These are phyloP conservation scores for Suillus subalutaceus DNA, from an alignment of 768 basidiomycete species.

Conservation along the genomic window DNA sequence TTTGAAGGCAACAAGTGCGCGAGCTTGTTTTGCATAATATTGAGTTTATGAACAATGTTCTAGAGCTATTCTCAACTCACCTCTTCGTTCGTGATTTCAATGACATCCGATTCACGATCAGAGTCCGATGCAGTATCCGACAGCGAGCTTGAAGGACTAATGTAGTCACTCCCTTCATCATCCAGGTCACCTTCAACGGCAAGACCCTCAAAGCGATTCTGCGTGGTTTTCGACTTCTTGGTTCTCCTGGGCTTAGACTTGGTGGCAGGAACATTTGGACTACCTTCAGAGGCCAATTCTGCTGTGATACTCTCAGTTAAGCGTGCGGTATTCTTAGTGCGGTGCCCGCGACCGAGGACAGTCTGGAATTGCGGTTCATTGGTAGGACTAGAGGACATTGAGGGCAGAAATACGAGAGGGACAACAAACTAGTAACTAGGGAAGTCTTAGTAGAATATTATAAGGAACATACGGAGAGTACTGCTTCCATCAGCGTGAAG, in stretches of 20 bases:
- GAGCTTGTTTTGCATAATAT: not conserved
- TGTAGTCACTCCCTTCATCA: not conserved
- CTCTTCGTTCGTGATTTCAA: not conserved
- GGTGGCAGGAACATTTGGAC: not conserved
- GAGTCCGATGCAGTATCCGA: not conserved
- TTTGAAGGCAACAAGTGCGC: not conserved
- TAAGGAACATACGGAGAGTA: no score
- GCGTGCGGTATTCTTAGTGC: not conserved
- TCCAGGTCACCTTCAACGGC: not conserved
- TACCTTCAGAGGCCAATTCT: not conserved
- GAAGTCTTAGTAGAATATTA: not conserved
- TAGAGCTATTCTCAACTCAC: not conserved
- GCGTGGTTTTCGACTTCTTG: not conserved
- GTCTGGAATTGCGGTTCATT: not conserved
- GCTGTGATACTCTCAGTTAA: not conserved
- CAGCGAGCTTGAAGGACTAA: not conserved
- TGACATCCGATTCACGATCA: not conserved
- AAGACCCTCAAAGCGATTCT: not conserved
- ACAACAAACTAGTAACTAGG: not conserved
- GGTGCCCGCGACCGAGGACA: not conserved
- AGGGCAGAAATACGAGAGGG: not conserved
- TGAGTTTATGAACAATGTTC: not conserved
- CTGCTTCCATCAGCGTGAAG: no score
- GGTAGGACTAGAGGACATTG: not conserved
- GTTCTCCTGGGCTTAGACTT: not conserved